These are phyloP conservation scores for Aschersonia sp. DNA, from an alignment of 2,329 filamentous ascomycete genomes.

Conservation along the genomic window DNA sequence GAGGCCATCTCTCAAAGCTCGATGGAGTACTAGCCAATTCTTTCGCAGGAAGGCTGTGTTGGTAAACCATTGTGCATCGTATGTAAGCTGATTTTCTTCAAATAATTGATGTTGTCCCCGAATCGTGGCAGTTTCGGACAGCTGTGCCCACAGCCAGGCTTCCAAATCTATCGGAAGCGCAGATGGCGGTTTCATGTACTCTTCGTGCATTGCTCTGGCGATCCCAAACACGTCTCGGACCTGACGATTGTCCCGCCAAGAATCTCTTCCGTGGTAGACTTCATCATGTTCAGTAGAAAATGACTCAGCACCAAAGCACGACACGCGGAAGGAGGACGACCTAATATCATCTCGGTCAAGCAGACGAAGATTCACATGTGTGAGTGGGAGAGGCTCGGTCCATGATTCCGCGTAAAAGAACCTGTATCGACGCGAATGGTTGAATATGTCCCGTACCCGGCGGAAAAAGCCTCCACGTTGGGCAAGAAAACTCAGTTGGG, in stretches of 20 bases:
- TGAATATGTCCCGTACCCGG: neutral
- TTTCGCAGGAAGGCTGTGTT: neutral
- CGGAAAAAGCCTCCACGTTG: slow-evolving; percentile 29
- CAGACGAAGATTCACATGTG: neutral
- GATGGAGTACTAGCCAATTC: slow-evolving; percentile 1
- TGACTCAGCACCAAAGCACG: slow-evolving; percentile 9
- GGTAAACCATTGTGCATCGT: slow-evolving; percentile 1
- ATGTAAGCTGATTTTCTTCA: neutral
- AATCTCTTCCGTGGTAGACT: slow-evolving; percentile 5
- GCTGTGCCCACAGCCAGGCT: neutral
- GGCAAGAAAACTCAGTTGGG: slow-evolving; percentile 20
- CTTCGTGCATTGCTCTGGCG: neutral
- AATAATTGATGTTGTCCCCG: neutral
- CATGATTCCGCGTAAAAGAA: slow-evolving; percentile 1
- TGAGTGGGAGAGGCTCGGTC: neutral
- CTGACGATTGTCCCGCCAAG: neutral
- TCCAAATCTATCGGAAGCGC: neutral
- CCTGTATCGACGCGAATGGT: neutral
- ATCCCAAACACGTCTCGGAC: neutral
- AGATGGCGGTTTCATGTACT: neutral
- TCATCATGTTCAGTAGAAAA: slow-evolving; percentile 4
- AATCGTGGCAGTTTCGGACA: neutral
- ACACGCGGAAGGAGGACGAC: slow-evolving; percentile 3
- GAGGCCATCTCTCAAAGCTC: neutral
- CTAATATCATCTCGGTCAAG: slow-evolving; percentile 7